Evolutionary conservation across 2,329 filamentous ascomycete species (phyloP).

Genomic region (Orbilia oligospora): DNA sequence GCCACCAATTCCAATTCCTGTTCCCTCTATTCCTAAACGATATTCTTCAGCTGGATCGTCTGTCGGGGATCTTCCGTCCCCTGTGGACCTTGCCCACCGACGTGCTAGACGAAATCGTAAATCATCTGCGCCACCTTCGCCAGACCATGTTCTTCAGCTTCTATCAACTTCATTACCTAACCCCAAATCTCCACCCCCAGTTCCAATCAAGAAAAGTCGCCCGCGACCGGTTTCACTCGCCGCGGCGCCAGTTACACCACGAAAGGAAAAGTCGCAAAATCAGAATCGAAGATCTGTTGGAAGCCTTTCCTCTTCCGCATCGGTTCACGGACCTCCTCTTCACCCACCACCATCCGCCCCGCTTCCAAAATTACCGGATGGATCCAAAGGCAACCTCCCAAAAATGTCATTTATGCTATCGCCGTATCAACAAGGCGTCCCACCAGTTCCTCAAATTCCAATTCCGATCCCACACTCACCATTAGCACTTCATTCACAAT

Average conservation of each 20-base stretch:
- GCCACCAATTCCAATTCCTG: slow-evolving; percentile 57
- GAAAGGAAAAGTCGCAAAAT: slow-evolving; percentile 51
- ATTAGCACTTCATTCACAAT: slow-evolving; percentile 58
- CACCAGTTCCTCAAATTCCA: slow-evolving; percentile 57
- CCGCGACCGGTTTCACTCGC: slow-evolving; percentile 59
- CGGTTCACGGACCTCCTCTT: slow-evolving; percentile 57
- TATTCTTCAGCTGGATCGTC: slow-evolving; percentile 53
- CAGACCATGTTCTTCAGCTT: slow-evolving; percentile 41
- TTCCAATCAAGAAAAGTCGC: slow-evolving; percentile 31
- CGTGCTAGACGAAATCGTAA: slow-evolving; percentile 48
- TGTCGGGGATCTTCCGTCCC: slow-evolving; percentile 46
- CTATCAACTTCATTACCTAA: slow-evolving; percentile 55
- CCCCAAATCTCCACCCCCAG: slow-evolving; percentile 47
- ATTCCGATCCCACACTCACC: slow-evolving; percentile 59
- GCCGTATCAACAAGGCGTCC: slow-evolving; percentile 44
- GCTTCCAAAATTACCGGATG: slow-evolving; percentile 50
- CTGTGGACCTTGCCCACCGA: slow-evolving; percentile 49
- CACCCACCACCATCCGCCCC: slow-evolving; percentile 58
- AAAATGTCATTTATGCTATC: slow-evolving; percentile 43
- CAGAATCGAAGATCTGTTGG: slow-evolving; percentile 55
- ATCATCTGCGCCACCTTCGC: slow-evolving; percentile 53
- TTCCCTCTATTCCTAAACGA: slow-evolving; percentile 57
- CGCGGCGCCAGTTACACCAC: slow-evolving; percentile 43
- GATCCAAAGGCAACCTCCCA: slow-evolving; percentile 47
- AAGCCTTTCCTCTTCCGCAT: slow-evolving; percentile 53